A percentile compares a stretch with the other conserved stretches of the same genome.
Conservation (phyloP, 106 monocot species). For the Vanilla planifolia region DNA sequence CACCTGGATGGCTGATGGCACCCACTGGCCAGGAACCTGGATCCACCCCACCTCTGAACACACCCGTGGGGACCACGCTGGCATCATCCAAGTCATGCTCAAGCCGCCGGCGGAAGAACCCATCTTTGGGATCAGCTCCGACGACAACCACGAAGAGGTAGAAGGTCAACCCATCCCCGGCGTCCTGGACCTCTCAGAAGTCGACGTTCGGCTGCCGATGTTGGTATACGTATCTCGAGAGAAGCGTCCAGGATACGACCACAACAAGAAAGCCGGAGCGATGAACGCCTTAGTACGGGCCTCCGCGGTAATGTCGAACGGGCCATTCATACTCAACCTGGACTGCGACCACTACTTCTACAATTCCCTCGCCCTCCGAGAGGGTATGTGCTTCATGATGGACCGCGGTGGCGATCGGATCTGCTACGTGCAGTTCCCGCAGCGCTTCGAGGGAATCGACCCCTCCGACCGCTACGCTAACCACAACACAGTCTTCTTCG, state of each 20-base stretch:
- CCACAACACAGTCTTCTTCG: constrained; percentile 81
- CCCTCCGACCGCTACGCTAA: constrained; percentile 83
- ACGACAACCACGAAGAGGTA: constrained; percentile 17
- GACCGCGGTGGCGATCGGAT: constrained; percentile 78
- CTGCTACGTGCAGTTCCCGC: constrained; percentile 75
- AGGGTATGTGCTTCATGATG: constrained; percentile 97
- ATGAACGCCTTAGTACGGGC: constrained; percentile 95
- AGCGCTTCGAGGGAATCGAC: constrained; percentile 77
- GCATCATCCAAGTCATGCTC: constrained; percentile 89
- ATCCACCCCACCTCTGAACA: constrained; percentile 36
- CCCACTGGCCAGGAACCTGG: constrained; percentile 85
- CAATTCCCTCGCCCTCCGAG: constrained; percentile 93
- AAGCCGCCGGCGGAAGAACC: constrained; percentile 82
- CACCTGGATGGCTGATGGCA: constrained; percentile 84
- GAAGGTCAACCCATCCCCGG: not conserved
- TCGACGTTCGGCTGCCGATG: constrained; percentile 89
- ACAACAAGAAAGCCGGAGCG: constrained; percentile 98
- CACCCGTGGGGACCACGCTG: constrained; percentile 71
- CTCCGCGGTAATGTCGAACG: constrained; percentile 96
- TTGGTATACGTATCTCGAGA: constrained; percentile 90
- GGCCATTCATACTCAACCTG: constrained; percentile 94
- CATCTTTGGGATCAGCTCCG: constrained; percentile 38
- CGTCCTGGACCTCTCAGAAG: constrained; percentile 53
- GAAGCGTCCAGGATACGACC: constrained; percentile 91
- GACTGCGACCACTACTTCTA: constrained; percentile 98